Evolutionary conservation across 306 rosid genomes (phyloP), one percentile per base, ranked within the genome.

Genomic region (Hippophae gyantsensis): DNA sequence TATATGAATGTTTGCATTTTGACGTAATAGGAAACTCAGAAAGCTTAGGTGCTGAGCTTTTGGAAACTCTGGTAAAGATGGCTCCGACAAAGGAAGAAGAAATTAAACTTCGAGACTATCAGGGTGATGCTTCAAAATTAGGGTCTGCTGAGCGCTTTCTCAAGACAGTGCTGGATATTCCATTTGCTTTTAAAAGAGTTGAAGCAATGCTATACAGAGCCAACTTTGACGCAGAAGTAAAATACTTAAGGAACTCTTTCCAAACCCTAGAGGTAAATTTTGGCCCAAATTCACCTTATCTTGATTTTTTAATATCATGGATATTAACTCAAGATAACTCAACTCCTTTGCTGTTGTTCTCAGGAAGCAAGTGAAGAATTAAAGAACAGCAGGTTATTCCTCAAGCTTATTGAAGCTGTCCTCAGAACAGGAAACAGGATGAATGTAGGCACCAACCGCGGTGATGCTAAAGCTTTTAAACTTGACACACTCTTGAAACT

Each of bases 81-180:
- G 96, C 99, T 65, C 99, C 99, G 43, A 92, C 99, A 45, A 92
- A 92, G 74, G 99, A 92, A 73, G 99, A 92, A 72, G 99, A 92
- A 81, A 88, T 88, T 60, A 92, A 88, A 67, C 89, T 92, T 43
- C 80, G 76, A 68, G 86, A 82, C 72, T 84, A 82, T 43, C 56
- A 66, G 38, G 96, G 96, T 41, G 95, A 92, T 50, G 65, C 67
- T 71, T 80, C 95, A 48, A 92, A 92, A 70, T 81, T 92, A 49
- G 99, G 99, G 46, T 73, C 99, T 27, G 99, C 99, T 0, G 99
- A 92, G 76, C 85, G 93, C 48, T 88, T 92, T 86, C 90, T 92
- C 56, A 92, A 92, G 79, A 74, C 84, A 38, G 85, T 92, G 63
- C 95, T 92, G 53, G 95, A 84, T 78, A 78, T 88, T 65, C 96